A percentile compares a stretch with the other conserved stretches of the same genome.
phyloP scores from a whole-genome alignment of 2,329 filamentous ascomycete genomes.

The Penicillium sp. region DNA sequence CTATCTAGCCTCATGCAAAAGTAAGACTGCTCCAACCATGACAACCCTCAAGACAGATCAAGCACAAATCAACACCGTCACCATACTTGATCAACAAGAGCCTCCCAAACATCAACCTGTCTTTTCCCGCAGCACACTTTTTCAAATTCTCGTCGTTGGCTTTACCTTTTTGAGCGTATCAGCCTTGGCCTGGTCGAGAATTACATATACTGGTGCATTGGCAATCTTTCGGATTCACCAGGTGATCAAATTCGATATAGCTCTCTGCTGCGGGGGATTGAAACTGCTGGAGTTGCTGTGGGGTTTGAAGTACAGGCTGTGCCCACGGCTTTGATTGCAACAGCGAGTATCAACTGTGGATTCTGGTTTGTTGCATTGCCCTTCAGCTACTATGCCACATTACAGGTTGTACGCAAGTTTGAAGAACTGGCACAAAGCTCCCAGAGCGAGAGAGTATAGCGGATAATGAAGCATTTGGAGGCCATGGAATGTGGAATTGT shows the following conservation, averaged over 20 bases:
- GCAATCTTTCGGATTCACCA: conserved; percentile 47
- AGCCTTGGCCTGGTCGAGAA: too few species aligned
- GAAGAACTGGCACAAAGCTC: conserved; percentile 10
- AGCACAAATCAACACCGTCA: not conserved
- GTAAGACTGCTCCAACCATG: not conserved
- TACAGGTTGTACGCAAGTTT: conserved; percentile 45
- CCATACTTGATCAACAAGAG: not conserved
- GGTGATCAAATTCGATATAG: conserved; percentile 49
- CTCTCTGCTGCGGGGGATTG: conserved; percentile 45
- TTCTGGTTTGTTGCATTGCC: conserved; percentile 46
- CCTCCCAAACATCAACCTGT: not conserved
- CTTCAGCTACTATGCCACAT: conserved; percentile 48
- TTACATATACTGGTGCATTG: conserved; percentile 33
- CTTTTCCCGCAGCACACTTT: too few species aligned
- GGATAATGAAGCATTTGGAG: too few species aligned
- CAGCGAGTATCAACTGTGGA: conserved; percentile 46
- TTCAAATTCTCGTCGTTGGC: conserved; percentile 44
- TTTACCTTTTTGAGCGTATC: too few species aligned
- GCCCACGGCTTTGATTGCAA: conserved; percentile 45
- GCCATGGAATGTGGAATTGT: too few species aligned
- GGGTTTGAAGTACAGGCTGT: conserved; percentile 48
- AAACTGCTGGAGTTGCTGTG: conserved; percentile 30
- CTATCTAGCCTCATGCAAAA: not conserved
- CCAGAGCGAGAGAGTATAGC: not conserved
- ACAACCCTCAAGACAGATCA: not conserved